These are phyloP conservation scores for Orbilia blumenaviensis DNA, from an alignment of 2,329 filamentous ascomycete species.

Conservation along the genomic window DNA sequence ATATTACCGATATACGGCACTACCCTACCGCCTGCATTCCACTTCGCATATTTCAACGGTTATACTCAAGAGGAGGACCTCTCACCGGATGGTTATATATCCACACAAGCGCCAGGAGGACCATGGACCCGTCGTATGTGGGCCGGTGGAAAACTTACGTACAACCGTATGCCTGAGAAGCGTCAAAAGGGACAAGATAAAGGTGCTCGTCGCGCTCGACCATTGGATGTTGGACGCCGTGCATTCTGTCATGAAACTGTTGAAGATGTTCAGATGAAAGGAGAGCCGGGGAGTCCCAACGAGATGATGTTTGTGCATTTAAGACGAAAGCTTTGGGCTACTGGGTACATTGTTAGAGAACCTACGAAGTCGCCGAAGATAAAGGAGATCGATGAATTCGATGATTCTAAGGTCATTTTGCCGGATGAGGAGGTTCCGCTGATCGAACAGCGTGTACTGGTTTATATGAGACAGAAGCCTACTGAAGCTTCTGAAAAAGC, in stretches of 20 bases:
- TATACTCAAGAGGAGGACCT: conserved; percentile 71
- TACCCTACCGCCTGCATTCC: conserved; percentile 71
- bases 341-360: conserved; percentile 57
- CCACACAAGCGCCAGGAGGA: conserved; percentile 75
- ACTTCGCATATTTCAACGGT: conserved; percentile 87
- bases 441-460: conserved; percentile 70
- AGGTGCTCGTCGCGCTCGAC: conserved; percentile 63
- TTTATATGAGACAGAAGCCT: conserved; percentile 68
- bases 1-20: conserved; percentile 58
- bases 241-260: conserved; percentile 64
- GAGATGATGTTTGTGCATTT: conserved; percentile 54
- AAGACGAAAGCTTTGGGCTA: conserved; percentile 36
- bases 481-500: conserved; percentile 58
- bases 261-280: conserved; percentile 64
- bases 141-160: conserved; percentile 79
- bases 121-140: conserved; percentile 83
- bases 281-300: conserved; percentile 43
- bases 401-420: conserved; percentile 60
- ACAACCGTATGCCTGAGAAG: conserved; percentile 61
- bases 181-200: conserved; percentile 58
- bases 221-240: conserved; percentile 45
- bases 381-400: conserved; percentile 57
- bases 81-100: conserved; percentile 84
- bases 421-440: conserved; percentile 61
- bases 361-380: conserved; percentile 51